Evolutionary conservation across 352 stramenopile species (phyloP), one percentile per base, ranked within the genome.

Genomic region (Phytophthora crassamura): DNA sequence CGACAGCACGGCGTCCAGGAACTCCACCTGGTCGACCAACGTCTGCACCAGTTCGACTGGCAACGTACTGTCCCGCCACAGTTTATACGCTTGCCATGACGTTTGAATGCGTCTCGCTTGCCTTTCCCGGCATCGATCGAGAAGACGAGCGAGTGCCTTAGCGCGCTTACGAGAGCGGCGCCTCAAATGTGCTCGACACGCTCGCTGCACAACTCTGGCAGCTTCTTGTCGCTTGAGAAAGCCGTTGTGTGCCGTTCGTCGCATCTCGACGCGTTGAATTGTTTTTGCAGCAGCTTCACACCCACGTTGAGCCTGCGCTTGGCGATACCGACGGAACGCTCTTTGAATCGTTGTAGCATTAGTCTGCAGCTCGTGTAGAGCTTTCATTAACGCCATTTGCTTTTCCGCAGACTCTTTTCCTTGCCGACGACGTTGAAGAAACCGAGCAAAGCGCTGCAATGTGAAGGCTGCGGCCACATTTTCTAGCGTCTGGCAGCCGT

Each of bases 11-110:
- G 78, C 80, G 18, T 56, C 54, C 14, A 67, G 51, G 41, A 77
- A 82, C 70, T 88, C 78, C n/a, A 86, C 66, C 53, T 73, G 56
- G 25, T 84, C 71, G 8, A 87, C 77, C 34, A 87, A 51, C 30
- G 9, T 30, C 12, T 38, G 41, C 6, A 84, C 55, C 16, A 54
- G 66, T 0, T 55, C 43, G 3, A 57, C 43, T 4, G 69, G 74
- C 5, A 82, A 56, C 8, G 59, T 46, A 2, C 39, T 30, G 42
- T 67, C 39, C 14, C 72, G 72, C 74, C 73, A 84, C 3, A 12
- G 18, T n/a, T 40, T 59, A 49, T 74, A 89, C 18, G 7, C 15
- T 3, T 48, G 38, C 78, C 77, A 91, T 18, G 15, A 16, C 0
- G 11, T 59, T 48, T 79, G 71, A 43, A 86, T 86, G 7, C 48